Base-by-base conservation (phyloP, 208 protist species). In the Trichomonas tenax region DNA sequence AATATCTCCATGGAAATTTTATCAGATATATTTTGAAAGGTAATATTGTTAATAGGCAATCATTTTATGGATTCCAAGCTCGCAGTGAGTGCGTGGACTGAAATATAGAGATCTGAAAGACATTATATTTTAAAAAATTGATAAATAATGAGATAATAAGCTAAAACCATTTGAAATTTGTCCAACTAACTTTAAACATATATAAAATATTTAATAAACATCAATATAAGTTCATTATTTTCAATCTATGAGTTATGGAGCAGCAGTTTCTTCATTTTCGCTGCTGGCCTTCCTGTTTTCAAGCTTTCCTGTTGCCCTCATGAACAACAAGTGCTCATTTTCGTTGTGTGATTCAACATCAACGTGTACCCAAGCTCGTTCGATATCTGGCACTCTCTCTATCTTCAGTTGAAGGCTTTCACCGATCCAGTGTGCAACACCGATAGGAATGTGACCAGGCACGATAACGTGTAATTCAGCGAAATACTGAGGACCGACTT, bases 401-500 rank as follows among this genome's bases (percentile, higher is more conserved):
- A 93, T 44, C 44, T 51, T 93, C n/a, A 93, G 31, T 38, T 93
- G 86, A 23, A 93, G 31, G 3, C 40, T 48, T 17, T 93, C 86
- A 23, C 86, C 86, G 38, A 93, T 51, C 86, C 86, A 93, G 31
- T 93, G 86, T n/a, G 86, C 86, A 10, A 93, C 44, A 48, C 45
- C 86, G 26, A 93, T 23, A 38, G 86, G 86, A 4, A 93, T 93
- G 31, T 93, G 86, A 15, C 86, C 86, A 17, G 86, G 86, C 2
- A 93, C 86, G 31, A 93, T 44, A 26, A 93, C 45, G 44, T 93
- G 86, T 0, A 93, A 31, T 26, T 93, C 86, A 10, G 86, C 44
- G 26, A 93, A 93, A 41, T 93, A 93, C n/a, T 51, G 86, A 0
- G 86, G 86, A 51, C 86, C 86, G 6, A 93, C 86, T 93, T 93